These are phyloP conservation scores for Calocybe gambosa DNA, from an alignment of 1,284 basidiomycete species.

Conservation along the genomic window DNA sequence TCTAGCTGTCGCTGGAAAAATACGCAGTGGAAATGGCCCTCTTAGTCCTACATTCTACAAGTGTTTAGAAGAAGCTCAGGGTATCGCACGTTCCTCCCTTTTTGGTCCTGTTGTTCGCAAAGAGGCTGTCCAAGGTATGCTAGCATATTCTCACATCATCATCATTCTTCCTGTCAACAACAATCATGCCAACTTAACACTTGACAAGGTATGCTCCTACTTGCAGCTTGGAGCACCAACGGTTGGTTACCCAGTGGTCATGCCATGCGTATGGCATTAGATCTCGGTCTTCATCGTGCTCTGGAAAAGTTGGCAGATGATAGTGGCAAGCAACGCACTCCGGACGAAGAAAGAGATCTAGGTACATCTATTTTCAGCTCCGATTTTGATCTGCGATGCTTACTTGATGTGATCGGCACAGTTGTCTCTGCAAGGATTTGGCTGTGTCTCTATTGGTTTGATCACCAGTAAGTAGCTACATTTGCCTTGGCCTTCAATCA, in stretches of 20 bases:
- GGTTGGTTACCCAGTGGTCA: constrained; percentile 91
- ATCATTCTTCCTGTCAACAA: constrained; percentile 13
- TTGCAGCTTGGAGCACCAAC: constrained; percentile 91
- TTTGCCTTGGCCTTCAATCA: constrained; percentile 11
- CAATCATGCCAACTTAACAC: constrained; percentile 7
- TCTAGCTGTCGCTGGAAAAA: constrained; percentile 86
- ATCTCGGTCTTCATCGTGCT: constrained; percentile 86
- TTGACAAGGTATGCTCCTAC: constrained; percentile 72
- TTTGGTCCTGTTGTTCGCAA: constrained; percentile 91
- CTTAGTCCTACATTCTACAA: constrained; percentile 82
- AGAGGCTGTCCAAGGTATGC: constrained; percentile 83
- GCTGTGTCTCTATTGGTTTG: constrained; percentile 92
- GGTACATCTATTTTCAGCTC: constrained; percentile 40
- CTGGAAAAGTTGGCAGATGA: constrained; percentile 85
- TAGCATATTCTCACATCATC: no score
- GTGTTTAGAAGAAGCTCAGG: constrained; percentile 89
- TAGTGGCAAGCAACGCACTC: constrained; percentile 56
- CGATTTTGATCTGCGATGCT: constrained; percentile 9
- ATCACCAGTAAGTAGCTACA: constrained; percentile 65
- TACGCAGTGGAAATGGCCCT: constrained; percentile 83
- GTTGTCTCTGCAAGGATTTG: constrained; percentile 90
- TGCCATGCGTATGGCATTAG: constrained; percentile 91
- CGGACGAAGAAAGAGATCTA: constrained; percentile 83
- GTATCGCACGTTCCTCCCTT: constrained; percentile 86
- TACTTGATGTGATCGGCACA: constrained; percentile 25